Evolutionary conservation across 129 eudicot species (phyloP), one percentile per base, ranked within the genome.

Genomic region (Saposhnikovia divaricata): DNA sequence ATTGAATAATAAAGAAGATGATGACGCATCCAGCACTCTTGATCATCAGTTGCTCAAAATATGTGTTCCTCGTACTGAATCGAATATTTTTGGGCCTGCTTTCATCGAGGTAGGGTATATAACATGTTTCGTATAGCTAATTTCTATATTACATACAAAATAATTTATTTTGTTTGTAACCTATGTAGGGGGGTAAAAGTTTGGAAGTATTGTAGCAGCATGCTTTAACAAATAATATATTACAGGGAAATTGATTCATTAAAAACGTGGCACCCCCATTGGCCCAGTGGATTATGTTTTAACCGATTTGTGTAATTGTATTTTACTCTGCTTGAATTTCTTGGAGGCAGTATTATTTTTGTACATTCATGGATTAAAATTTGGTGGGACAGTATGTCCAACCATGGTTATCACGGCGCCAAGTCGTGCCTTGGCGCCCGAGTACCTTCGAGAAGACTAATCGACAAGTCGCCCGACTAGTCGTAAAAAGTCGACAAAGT

Each of bases 51-150:
- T 90, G 71, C 81, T 87, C 82, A 94, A 84, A 75, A 86, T 94
- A 69, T 23, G 77, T 27, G 88, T 90, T 51, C 93, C 97, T 80
- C 85, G 51, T 72, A 87, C 97, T 3, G 97, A 88, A 55, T 79
- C 77, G 44, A 84, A 82, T 81, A 78, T 80, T 31, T 87, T 81
- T 66, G 97, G 98, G 45, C 98, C 98, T 25, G 97, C 91, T 2
- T 94, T 94, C 76, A 79, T 94, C 66, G 98, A 94, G 98, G 98
- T 92, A 78, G 51, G 89, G 28, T 37, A 39, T 70, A 25, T 38
- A 40, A 75, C 45, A 75, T 59, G 71, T 45, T 81, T 53, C 8
- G 78, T 48, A 12, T 76, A 37, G 68, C 46, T 72, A 43, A 31
- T 9, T 38, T 39, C 3, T 72, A 10, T 39, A 19, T 18, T 72